phyloP scores from a whole-genome alignment of 768 basidiomycete genomes.

The Russula compacta region DNA sequence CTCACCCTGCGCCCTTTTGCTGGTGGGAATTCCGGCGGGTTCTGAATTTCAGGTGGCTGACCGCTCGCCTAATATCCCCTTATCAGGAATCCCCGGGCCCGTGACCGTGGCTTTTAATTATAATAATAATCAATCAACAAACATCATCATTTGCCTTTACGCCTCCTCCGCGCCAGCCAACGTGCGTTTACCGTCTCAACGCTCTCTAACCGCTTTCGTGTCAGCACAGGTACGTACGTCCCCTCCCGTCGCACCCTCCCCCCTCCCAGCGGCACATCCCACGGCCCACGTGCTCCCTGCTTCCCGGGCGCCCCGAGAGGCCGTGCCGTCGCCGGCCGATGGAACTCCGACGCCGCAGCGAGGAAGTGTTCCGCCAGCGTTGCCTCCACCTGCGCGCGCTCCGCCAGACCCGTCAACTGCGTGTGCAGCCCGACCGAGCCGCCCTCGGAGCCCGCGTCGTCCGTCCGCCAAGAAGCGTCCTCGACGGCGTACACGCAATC shows the following conservation, averaged over 20 bases:
- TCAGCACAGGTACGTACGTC: constrained; percentile 60
- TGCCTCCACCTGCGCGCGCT: constrained; percentile 55
- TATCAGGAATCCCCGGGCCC: neutral
- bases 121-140: neutral
- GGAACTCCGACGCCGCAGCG: constrained; percentile 42
- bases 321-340: constrained; percentile 33
- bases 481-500: constrained; percentile 66
- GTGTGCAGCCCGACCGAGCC: constrained; percentile 20
- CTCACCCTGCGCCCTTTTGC: constrained; percentile 1
- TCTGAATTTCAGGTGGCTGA: constrained; percentile 9
- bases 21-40: constrained; percentile 7
- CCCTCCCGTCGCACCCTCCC: constrained; percentile 51
- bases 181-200: constrained; percentile 70
- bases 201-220: constrained; percentile 57
- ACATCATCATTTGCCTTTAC: too few species aligned
- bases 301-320: constrained; percentile 28
- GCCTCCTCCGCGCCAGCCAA: constrained; percentile 41
- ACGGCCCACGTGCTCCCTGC: constrained; percentile 23
- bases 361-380: constrained; percentile 61
- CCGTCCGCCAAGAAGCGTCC: constrained; percentile 66
- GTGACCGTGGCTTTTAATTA: neutral
- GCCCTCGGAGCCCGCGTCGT: constrained; percentile 31
- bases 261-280: constrained; percentile 62
- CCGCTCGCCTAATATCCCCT: neutral
- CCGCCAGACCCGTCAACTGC: constrained; percentile 25